phyloP scores from a whole-genome alignment of 768 basidiomycete genomes.

The Agaricus blazei region DNA sequence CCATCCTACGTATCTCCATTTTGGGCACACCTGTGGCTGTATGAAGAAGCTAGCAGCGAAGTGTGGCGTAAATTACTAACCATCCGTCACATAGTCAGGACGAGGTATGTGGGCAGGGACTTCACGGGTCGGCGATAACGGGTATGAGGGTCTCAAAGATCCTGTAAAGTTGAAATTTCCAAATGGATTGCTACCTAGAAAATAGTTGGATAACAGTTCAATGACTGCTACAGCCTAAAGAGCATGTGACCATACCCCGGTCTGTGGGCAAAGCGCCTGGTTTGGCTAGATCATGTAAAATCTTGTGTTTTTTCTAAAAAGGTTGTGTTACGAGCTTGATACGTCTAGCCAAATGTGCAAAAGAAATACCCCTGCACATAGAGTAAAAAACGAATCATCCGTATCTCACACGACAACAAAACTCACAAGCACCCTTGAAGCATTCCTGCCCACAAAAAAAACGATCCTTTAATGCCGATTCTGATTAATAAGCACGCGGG shows the following conservation, averaged over 20 bases:
- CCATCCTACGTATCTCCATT: constrained; percentile 51
- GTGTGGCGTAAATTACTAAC: constrained; percentile 18
- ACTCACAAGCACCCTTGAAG: constrained; percentile 92
- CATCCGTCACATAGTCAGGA: constrained; percentile 80
- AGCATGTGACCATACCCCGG: not conserved
- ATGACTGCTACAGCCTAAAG: not conserved
- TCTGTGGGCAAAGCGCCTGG: constrained; percentile 13
- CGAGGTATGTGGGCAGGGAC: constrained; percentile 81
- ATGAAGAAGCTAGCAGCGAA: not conserved
- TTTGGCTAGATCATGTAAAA: constrained; percentile 62
- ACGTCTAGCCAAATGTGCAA: not conserved
- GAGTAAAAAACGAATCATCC: constrained; percentile 10
- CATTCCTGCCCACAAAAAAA: constrained; percentile 96
- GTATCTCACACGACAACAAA: not conserved
- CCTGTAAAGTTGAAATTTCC: constrained; percentile 75
- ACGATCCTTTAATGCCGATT: constrained; percentile 76
- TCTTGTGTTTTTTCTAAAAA: constrained; percentile 75
- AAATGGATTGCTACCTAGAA: constrained; percentile 70
- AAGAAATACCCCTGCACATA: constrained; percentile 29
- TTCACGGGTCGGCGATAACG: constrained; percentile 67
- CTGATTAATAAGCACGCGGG: constrained; percentile 28
- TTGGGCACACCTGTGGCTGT: constrained; percentile 46
- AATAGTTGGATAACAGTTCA: not conserved
- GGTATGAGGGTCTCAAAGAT: constrained; percentile 75
- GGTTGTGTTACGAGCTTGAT: not conserved